Evolutionary conservation across 768 basidiomycete genomes (phyloP).

Genomic region (Phylloporus arenicola): DNA sequence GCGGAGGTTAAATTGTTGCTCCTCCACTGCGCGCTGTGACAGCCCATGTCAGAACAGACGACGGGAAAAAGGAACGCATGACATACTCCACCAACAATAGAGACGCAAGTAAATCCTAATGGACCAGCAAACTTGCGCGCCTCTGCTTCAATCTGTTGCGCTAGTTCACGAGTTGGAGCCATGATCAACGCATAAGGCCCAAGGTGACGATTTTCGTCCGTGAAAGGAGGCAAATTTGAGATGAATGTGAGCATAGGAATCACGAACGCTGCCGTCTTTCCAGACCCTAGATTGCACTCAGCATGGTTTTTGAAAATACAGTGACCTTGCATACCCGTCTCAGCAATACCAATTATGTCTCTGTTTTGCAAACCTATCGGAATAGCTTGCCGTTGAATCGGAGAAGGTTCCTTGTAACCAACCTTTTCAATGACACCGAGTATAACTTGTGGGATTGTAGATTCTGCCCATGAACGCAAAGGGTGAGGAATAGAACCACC

Average conservation of each 20-base stretch:
- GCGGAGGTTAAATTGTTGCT: conserved; percentile 96
- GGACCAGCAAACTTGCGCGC: conserved; percentile 87
- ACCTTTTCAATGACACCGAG: conserved; percentile 82
- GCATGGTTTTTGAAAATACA: neutral
- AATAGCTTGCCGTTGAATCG: conserved; percentile 97
- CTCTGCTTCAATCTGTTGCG: conserved; percentile 94
- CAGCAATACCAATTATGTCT: conserved; percentile 97
- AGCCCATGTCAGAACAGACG: conserved; percentile 10
- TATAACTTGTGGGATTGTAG: conserved; percentile 70
- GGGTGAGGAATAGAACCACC: conserved; percentile 94
- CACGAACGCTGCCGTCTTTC: conserved; percentile 97
- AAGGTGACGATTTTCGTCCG: conserved; percentile 88
- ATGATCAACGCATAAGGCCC: conserved; percentile 92
- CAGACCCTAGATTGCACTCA: conserved; percentile 62
- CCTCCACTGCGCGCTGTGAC: conserved; percentile 80
- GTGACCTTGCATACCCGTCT: conserved; percentile 64
- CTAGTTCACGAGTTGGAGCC: conserved; percentile 96
- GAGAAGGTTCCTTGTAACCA: conserved; percentile 95
- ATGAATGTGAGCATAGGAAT: conserved; percentile 98
- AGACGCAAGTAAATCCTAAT: conserved; percentile 89
- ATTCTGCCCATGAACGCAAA: conserved; percentile 88
- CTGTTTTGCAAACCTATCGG: conserved; percentile 97
- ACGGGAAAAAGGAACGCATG: neutral
- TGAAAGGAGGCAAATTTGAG: conserved; percentile 73
- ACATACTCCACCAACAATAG: conserved; percentile 91